Conservation (phyloP, 164 flowering plant species). For the Vitis rupestris region DNA sequence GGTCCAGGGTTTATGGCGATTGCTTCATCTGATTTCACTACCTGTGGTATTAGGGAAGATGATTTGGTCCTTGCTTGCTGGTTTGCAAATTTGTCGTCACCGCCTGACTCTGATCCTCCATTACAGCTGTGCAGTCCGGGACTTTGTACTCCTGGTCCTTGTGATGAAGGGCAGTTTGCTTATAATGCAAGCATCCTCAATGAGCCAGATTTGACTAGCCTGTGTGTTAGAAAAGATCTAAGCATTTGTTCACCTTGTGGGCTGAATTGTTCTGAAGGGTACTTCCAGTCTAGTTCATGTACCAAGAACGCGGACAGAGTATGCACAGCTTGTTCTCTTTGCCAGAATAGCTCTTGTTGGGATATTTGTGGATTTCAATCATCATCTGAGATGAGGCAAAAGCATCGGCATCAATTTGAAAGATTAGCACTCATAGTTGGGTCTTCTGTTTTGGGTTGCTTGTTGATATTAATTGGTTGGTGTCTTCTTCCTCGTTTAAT, state of each 20-base stretch:
- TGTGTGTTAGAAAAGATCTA: slow-evolving; percentile 62
- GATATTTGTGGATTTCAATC: slow-evolving; percentile 49
- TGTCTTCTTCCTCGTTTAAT: slow-evolving; percentile 49
- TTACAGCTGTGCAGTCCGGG: slow-evolving; percentile 88
- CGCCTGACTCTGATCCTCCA: slow-evolving; percentile 62
- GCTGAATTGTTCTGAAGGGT: slow-evolving; percentile 59
- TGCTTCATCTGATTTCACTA: slow-evolving; percentile 64
- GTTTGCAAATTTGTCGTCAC: slow-evolving; percentile 37
- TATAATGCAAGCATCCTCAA: slow-evolving; percentile 78
- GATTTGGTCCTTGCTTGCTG: slow-evolving; percentile 85
- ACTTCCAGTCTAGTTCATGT: slow-evolving; percentile 73
- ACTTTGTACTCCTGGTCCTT: slow-evolving; percentile 49
- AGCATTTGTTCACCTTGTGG: slow-evolving; percentile 81
- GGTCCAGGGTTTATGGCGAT: slow-evolving; percentile 70
- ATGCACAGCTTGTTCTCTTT: slow-evolving; percentile 87
- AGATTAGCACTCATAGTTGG: slow-evolving; percentile 43
- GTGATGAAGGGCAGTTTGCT: slow-evolving; percentile 54
- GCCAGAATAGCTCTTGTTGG: slow-evolving; percentile 87
- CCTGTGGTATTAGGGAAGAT: slow-evolving; percentile 80
- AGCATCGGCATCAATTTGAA: slow-evolving; percentile 31
- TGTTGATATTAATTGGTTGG: slow-evolving; percentile 45
- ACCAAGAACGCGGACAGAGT: slow-evolving; percentile 59
- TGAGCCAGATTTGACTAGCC: slow-evolving; percentile 67
- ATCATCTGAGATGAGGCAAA: slow-evolving; percentile 18
- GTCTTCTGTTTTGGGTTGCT: slow-evolving; percentile 42